These are phyloP conservation scores for Nakaseomyces sp. DNA, from an alignment of 1,139 yeast species.

Conservation along the genomic window DNA sequence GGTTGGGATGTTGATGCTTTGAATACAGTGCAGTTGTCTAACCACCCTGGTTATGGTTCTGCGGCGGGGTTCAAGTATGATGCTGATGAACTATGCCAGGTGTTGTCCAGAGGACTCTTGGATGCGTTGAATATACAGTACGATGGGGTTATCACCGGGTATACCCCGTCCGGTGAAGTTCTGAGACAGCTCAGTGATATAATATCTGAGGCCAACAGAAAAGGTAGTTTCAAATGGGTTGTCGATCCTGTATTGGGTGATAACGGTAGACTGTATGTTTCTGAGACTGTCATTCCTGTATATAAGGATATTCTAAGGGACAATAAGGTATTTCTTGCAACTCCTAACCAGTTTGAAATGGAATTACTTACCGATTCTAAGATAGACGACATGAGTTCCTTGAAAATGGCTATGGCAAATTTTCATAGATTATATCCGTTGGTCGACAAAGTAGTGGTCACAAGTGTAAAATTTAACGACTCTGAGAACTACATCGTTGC, in stretches of 20 bases:
- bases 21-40: conserved; percentile 72
- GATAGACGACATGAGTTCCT: conserved; percentile 36
- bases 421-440: conserved; percentile 44
- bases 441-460: conserved; percentile 59
- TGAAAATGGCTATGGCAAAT: conserved; percentile 39
- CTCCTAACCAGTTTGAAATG: conserved; percentile 90
- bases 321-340: conserved; percentile 54
- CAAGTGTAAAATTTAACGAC: conserved; percentile 41
- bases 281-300: conserved; percentile 54
- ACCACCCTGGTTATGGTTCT: conserved; percentile 73
- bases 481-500: conserved; percentile 40
- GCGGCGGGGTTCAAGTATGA: conserved; percentile 39
- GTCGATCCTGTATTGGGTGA: conserved; percentile 95
- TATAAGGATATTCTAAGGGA: conserved; percentile 49
- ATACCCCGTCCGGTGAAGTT: conserved; percentile 51
- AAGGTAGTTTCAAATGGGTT: conserved; percentile 40
- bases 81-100: conserved; percentile 35
- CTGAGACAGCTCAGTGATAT: conserved; percentile 34
- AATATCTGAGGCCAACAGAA: conserved; percentile 16
- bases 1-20: conserved; percentile 84
- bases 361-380: conserved; percentile 56
- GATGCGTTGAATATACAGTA: conserved; percentile 38
- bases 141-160: conserved; percentile 63
- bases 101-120: conserved; percentile 42
- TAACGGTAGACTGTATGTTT: conserved; percentile 73